Percentiles rank a stretch among this genome's conserved stretches.
Conservation (phyloP, 2,329 filamentous ascomycete species). For the Triangularia verruculosa region DNA sequence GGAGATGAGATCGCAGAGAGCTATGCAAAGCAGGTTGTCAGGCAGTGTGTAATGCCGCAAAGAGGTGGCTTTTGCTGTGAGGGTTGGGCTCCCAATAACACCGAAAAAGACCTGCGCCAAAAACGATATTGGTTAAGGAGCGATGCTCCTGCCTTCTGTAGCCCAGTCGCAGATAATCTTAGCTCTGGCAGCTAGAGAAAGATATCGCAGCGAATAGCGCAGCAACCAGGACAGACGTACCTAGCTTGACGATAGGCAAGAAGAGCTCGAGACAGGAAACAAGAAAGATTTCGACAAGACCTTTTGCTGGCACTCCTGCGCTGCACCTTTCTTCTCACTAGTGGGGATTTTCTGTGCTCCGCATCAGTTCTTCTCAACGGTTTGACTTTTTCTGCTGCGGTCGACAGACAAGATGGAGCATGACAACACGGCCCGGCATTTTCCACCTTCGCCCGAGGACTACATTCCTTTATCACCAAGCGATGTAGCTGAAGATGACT, state of each 20-base stretch:
- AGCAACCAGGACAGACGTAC: constrained; percentile 46
- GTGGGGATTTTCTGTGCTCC: constrained; percentile 38
- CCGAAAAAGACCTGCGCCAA: constrained; percentile 28
- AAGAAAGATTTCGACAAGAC: constrained; percentile 35
- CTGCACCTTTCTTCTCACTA: constrained; percentile 38
- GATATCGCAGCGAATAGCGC: constrained; percentile 51
- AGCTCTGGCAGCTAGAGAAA: constrained; percentile 44
- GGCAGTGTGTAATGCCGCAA: constrained; percentile 3
- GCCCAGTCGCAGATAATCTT: constrained; percentile 43
- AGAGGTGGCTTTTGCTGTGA: constrained; percentile 16
- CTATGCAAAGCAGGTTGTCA: background rate
- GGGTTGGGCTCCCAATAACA: constrained; percentile 18
- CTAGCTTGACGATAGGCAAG: constrained; percentile 73
- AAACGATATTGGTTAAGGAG: constrained; percentile 32
- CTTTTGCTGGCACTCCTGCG: constrained; percentile 38
- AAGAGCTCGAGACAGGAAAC: constrained; percentile 35
- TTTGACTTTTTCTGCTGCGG: background rate
- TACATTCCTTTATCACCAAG: background rate
- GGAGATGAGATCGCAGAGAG: constrained; percentile 5
- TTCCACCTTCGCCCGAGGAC: background rate
- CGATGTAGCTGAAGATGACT: constrained; percentile 1
- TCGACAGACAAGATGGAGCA: background rate
- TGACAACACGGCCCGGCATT: background rate
- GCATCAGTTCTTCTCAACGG: background rate
- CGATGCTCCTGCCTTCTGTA: constrained; percentile 36